These are phyloP conservation scores for Lagenaria siceraria DNA, from an alignment of 306 rosid species.

Conservation along the genomic window DNA sequence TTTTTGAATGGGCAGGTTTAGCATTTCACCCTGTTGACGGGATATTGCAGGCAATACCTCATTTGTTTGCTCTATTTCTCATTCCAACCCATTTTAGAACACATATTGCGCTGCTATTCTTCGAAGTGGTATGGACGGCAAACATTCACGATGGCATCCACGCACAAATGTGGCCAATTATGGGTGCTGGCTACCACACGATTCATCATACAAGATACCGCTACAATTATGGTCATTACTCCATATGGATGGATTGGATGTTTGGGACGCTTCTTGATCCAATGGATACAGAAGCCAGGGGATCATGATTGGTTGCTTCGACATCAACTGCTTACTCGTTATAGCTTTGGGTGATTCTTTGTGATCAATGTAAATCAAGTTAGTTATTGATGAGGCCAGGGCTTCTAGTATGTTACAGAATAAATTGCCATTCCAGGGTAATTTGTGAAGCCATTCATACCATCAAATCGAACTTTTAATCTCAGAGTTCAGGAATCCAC, in stretches of 20 bases:
- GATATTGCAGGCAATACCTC: conserved; percentile 84
- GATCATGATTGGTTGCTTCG: conserved; percentile 16
- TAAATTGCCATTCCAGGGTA: background rate
- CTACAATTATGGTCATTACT: conserved; percentile 84
- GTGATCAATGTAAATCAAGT: conserved; percentile 13
- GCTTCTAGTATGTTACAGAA: background rate
- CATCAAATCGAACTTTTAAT: background rate
- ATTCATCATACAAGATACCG: conserved; percentile 90
- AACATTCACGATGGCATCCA: conserved; percentile 88
- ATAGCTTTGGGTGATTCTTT: background rate
- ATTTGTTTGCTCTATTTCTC: conserved; percentile 42
- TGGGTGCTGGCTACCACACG: conserved; percentile 99
- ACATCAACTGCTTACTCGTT: background rate
- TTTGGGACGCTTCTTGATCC: conserved; percentile 86
- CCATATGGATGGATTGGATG: conserved; percentile 97
- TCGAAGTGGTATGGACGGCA: conserved; percentile 79
- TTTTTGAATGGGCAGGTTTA: conserved; percentile 50
- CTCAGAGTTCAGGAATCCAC: background rate
- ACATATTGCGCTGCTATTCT: conserved; percentile 48
- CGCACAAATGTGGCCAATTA: conserved; percentile 68
- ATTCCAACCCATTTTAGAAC: conserved; percentile 66
- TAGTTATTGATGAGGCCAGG: background rate
- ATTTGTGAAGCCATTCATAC: background rate
- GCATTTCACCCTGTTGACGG: conserved; percentile 95
- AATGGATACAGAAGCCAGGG: conserved; percentile 33